Evolutionary conservation across 139 green algal species (phyloP), one percentile per base, ranked within the genome.

Genomic region (Diplosphaera chodatii): DNA sequence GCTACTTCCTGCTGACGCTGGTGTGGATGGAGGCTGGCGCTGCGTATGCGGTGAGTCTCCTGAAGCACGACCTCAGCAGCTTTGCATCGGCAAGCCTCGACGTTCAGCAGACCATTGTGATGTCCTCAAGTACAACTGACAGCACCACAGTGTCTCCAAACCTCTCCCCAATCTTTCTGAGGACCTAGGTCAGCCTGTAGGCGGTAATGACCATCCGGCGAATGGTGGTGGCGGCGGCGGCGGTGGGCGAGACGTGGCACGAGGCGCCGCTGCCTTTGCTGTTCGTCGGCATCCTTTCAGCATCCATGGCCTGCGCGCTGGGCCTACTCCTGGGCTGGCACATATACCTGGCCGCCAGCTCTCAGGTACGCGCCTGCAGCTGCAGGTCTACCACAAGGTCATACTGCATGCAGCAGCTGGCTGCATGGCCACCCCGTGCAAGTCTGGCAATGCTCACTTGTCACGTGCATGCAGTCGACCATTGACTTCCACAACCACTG

Each of bases 1-100:
- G 80, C 33, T 88, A 79, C 70, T 88, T 88, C 69, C 80, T 86
- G 68, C 67, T 86, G 62, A 59, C 48, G 48, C 48, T 59, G 16
- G 48, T 59, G 48, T 82, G 64, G 55, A 62, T 75, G 55, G 68
- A 23, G 30, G 29, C 74, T 6, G 76, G 67, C 33, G 78, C 69
- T 16, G 73, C 40, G 2, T 74, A 77, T 32, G 68, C 78, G 64
- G 64, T 68, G 29, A 13, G 64, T 48, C n/a, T n/a, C n/a, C n/a
- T n/a, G n/a, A n/a, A n/a, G n/a, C n/a, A n/a, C n/a, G n/a, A n/a
- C n/a, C n/a, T n/a, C n/a, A n/a, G n/a, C n/a, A n/a, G n/a, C n/a
- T n/a, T n/a, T n/a, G n/a, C n/a, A n/a, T n/a, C n/a, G n/a, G n/a
- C n/a, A n/a, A n/a, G n/a, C n/a, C n/a, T n/a, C n/a, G n/a, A n/a